phyloP scores from a whole-genome alignment of 2,329 filamentous ascomycete species.

The Alternaria triticina region DNA sequence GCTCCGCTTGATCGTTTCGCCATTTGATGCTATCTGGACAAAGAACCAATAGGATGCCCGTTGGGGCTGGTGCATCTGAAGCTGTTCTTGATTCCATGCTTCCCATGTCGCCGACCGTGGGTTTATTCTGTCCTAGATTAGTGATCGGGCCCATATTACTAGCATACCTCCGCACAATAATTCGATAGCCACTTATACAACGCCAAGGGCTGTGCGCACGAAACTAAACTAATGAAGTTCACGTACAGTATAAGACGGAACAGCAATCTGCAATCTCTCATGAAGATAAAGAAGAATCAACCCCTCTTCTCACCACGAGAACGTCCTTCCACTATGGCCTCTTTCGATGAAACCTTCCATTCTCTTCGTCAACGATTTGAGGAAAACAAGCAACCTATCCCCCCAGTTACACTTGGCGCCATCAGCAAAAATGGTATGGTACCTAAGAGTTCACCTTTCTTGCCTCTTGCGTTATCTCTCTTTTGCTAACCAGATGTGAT shows the following conservation, averaged over 20 bases:
- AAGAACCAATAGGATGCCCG: background rate
- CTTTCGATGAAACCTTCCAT: background rate
- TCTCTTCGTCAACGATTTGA: background rate
- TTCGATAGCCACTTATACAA: background rate
- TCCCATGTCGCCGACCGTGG: background rate
- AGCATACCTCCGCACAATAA: background rate
- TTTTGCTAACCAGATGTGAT: background rate
- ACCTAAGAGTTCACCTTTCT: background rate
- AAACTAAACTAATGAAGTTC: background rate
- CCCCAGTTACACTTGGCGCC: background rate
- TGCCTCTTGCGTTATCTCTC: background rate
- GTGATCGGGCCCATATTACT: background rate
- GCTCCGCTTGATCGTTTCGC: background rate
- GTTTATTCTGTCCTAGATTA: background rate
- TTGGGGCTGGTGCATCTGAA: background rate
- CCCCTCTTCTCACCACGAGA: background rate
- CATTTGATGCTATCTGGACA: background rate
- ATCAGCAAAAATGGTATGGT: background rate
- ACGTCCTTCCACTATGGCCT: background rate
- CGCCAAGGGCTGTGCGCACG: background rate
- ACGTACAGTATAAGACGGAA: background rate
- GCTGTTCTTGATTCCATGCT: background rate
- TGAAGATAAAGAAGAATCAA: background rate
- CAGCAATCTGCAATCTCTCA: background rate
- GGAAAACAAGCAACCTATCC: background rate